Conservation (phyloP, 164 flowering plant species). For the Nymphaea colorata region DNA sequence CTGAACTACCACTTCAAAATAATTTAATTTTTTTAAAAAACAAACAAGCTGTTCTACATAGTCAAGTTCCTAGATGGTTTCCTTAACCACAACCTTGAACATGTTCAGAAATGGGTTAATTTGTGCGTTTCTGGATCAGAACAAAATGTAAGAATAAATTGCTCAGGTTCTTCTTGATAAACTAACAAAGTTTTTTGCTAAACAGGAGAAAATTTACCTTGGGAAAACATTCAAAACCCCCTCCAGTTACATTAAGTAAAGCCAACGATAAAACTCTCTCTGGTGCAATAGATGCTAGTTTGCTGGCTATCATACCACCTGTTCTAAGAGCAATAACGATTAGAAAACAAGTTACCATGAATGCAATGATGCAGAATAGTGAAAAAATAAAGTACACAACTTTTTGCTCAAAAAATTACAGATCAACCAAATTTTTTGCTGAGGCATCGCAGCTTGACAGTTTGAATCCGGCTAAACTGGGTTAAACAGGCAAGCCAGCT, state of each 20-base stretch:
- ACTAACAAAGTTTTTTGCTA: too few species aligned
- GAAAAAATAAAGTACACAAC: neutral
- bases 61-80: too few species aligned
- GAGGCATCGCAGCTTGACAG: too few species aligned
- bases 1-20: too few species aligned
- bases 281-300: constrained; percentile 81
- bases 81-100: neutral
- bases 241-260: constrained; percentile 87
- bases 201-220: constrained; percentile 35
- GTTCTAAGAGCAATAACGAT: constrained; percentile 10
- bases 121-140: neutral
- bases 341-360: neutral
- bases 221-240: constrained; percentile 86
- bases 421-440: too few species aligned
- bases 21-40: too few species aligned
- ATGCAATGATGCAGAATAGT: neutral
- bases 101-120: neutral
- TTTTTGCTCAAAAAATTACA: neutral
- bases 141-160: neutral
- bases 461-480: too few species aligned
- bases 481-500: too few species aligned
- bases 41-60: too few species aligned
- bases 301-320: constrained; percentile 98
- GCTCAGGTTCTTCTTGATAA: neutral
- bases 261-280: constrained; percentile 76